Evolutionary conservation across 2,329 filamentous ascomycete species (phyloP).

Genomic region (Talaromyces sp.): DNA sequence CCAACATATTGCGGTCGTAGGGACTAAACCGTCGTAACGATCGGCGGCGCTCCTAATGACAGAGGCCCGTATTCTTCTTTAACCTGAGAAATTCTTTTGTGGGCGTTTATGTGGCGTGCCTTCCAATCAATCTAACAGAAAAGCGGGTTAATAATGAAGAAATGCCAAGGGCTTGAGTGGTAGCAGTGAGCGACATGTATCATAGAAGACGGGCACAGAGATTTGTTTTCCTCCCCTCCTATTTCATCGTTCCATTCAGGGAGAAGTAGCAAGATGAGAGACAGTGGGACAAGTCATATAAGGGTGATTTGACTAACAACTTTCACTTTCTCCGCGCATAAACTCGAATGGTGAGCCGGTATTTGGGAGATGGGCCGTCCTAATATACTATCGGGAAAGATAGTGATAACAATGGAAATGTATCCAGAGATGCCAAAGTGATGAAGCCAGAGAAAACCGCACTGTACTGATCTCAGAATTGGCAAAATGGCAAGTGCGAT

Average conservation of each 20-base stretch:
- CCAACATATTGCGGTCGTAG: slow-evolving; percentile 25
- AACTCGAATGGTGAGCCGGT: background rate
- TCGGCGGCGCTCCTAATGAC: background rate
- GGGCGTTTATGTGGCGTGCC: background rate
- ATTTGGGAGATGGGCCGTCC: background rate
- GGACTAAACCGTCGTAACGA: background rate
- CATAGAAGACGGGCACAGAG: no score
- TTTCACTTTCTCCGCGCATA: background rate
- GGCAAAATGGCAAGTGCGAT: background rate
- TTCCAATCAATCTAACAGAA: background rate
- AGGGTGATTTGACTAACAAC: slow-evolving; percentile 5
- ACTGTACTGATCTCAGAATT: background rate
- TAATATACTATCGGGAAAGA: background rate
- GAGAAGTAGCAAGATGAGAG: background rate
- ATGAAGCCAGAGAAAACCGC: background rate
- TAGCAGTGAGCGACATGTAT: slow-evolving; percentile 2
- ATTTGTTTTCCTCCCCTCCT: background rate
- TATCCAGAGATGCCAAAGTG: background rate
- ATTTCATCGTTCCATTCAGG: background rate
- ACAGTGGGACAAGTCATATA: background rate
- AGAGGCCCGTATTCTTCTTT: background rate
- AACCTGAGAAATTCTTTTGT: background rate
- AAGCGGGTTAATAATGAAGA: background rate
- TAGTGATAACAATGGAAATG: background rate
- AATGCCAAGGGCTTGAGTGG: background rate